Percentiles rank a stretch among this genome's conserved stretches.
These are phyloP conservation scores for Kwoniella sp. DNA, from an alignment of 768 basidiomycete genomes.

Conservation along the genomic window DNA sequence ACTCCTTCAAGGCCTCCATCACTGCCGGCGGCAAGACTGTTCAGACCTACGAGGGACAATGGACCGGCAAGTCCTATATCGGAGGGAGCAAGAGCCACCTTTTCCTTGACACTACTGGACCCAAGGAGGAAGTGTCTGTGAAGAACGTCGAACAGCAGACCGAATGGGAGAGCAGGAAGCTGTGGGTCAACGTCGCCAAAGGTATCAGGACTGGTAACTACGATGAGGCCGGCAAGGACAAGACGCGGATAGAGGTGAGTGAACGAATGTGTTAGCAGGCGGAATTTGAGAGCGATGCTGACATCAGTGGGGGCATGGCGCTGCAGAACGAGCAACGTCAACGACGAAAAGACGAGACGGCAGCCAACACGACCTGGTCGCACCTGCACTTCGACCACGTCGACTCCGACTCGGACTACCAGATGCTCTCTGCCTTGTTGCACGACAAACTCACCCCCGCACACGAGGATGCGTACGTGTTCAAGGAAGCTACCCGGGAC, in stretches of 20 bases:
- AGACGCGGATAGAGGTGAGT: constrained; percentile 83
- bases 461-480: constrained; percentile 77
- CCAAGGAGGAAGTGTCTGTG: constrained; percentile 76
- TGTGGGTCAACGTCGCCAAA: constrained; percentile 84
- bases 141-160: constrained; percentile 63
- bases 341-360: constrained; percentile 75
- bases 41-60: constrained; percentile 55
- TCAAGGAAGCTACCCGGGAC: constrained; percentile 54
- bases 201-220: constrained; percentile 91
- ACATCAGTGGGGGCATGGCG: too few species aligned
- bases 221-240: constrained; percentile 83
- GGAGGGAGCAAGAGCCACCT: constrained; percentile 57
- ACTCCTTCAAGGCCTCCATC: constrained; percentile 85
- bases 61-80: constrained; percentile 61
- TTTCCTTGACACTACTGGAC: constrained; percentile 76
- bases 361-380: constrained; percentile 72
- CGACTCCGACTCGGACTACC: constrained; percentile 73
- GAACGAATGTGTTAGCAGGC: too few species aligned
- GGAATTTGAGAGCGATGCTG: constrained; percentile 7
- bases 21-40: constrained; percentile 59
- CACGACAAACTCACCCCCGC: constrained; percentile 64
- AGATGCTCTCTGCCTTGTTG: constrained; percentile 66
- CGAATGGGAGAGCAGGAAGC: constrained; percentile 81
- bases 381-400: constrained; percentile 75
- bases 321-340: constrained; percentile 87